Percentiles rank a stretch among this genome's conserved stretches.
These are phyloP conservation scores for Cicer bijugum DNA, from an alignment of 306 rosid species.

Conservation along the genomic window DNA sequence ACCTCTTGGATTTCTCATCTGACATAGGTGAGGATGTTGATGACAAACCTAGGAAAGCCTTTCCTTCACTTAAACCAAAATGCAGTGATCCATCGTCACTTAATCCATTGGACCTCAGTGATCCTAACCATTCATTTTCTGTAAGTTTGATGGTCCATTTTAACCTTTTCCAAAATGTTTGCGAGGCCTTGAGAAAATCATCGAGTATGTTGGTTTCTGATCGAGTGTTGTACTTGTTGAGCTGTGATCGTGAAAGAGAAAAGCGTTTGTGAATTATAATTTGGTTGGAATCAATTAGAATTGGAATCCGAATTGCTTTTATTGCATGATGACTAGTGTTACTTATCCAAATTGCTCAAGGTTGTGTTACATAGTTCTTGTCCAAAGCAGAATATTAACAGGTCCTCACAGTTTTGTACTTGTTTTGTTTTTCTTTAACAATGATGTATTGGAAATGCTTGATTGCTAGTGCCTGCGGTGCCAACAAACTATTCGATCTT, in stretches of 20 bases:
- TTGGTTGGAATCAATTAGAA: constrained; percentile 31
- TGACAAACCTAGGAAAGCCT: constrained; percentile 44
- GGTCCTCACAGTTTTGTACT: background rate
- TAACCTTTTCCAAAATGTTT: background rate
- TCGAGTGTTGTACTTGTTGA: constrained; percentile 2
- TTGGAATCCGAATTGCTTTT: constrained; percentile 37
- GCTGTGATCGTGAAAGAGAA: constrained; percentile 18
- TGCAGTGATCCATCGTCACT: constrained; percentile 44
- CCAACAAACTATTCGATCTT: constrained; percentile 4
- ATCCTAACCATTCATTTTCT: constrained; percentile 50
- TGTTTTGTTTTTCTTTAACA: constrained; percentile 9
- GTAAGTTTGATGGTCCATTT: constrained; percentile 59
- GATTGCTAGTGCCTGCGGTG: background rate
- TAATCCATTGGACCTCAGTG: constrained; percentile 47
- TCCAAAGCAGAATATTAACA: constrained; percentile 2
- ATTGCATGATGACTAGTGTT: background rate
- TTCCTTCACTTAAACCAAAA: constrained; percentile 40
- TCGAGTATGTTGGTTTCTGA: constrained; percentile 23
- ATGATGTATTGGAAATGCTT: constrained; percentile 4
- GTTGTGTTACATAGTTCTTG: background rate
- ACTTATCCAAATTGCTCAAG: constrained; percentile 27
- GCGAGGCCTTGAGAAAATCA: constrained; percentile 3
- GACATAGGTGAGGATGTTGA: constrained; percentile 66
- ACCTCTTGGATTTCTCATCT: constrained; percentile 69
- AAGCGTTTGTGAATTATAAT: constrained; percentile 12